A percentile compares a stretch with the other conserved stretches of the same genome.
These are phyloP conservation scores for Euphrasia arctica DNA, from an alignment of 305 asterid species.

Conservation along the genomic window DNA sequence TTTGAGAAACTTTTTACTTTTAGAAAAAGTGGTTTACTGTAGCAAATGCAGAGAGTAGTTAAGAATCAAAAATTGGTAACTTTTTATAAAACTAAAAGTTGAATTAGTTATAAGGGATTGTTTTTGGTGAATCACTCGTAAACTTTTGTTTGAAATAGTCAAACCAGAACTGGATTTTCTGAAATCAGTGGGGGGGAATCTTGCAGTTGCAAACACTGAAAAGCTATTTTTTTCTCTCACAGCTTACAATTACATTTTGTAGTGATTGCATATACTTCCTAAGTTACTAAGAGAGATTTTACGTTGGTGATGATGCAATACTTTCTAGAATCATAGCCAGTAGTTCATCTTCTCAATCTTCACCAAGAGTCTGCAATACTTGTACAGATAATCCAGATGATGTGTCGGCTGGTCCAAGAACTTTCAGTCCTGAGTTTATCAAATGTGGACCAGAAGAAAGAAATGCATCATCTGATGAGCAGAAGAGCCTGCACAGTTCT, in stretches of 20 bases:
- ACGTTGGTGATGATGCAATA: constrained; percentile 8
- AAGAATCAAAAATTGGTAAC: no score
- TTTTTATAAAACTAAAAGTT: background rate
- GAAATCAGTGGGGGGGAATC: background rate
- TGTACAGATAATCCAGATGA: background rate
- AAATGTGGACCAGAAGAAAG: constrained; percentile 4
- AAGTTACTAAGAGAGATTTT: background rate
- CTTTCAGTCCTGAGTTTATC: background rate
- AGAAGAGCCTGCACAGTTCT: background rate
- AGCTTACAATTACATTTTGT: background rate
- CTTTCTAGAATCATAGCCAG: constrained; percentile 1
- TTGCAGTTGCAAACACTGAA: background rate
- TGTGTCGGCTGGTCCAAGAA: constrained; percentile 1
- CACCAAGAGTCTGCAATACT: constrained; percentile 2
- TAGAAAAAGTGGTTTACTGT: no score
- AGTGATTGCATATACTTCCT: constrained; percentile 3
- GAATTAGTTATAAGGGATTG: background rate
- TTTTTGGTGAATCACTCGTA: background rate
- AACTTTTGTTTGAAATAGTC: background rate
- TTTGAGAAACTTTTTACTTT: background rate
- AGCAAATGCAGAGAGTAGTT: no score
- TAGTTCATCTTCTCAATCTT: constrained; percentile 4
- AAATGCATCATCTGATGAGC: constrained; percentile 4
- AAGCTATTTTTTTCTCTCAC: background rate
- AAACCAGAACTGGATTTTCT: background rate